Evolutionary conservation across 1,284 basidiomycete species (phyloP).

Genomic region (Ganoderma boninense): DNA sequence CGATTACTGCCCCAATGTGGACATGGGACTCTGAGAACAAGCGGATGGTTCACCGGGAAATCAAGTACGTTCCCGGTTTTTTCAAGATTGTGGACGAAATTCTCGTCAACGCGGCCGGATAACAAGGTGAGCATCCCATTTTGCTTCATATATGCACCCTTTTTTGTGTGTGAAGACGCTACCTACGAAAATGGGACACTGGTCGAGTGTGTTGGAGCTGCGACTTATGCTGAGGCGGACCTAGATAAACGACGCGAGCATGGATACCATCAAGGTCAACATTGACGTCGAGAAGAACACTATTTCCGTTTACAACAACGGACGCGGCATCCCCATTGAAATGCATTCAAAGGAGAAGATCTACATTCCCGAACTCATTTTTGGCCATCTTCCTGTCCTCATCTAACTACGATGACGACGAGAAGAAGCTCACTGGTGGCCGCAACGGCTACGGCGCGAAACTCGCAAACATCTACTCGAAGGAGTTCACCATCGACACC

Average conservation of each 20-base stretch:
- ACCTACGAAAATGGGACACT: background rate
- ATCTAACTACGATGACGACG: conserved; percentile 98
- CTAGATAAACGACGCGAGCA: conserved; percentile 88
- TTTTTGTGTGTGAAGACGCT: background rate
- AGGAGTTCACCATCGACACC: conserved; percentile 97
- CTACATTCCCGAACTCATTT: conserved; percentile 98
- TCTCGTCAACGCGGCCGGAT: conserved; percentile 98
- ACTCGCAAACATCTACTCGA: conserved; percentile 98
- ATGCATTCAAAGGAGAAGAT: conserved; percentile 94
- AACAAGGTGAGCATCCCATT: conserved; percentile 81
- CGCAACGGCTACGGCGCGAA: conserved; percentile 99
- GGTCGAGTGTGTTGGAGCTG: background rate
- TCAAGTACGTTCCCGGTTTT: conserved; percentile 96
- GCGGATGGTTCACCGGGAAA: conserved; percentile 83
- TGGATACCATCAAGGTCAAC: conserved; percentile 90
- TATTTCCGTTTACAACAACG: conserved; percentile 97
- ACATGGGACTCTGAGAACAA: conserved; percentile 82
- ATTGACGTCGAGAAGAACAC: conserved; percentile 87
- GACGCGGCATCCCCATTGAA: conserved; percentile 96
- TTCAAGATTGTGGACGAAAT: conserved; percentile 99
- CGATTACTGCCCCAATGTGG: conserved; percentile 89
- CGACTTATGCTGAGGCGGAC: background rate
- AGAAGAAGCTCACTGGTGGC: conserved; percentile 98
- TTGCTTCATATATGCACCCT: background rate
- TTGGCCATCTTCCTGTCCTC: conserved; percentile 95